These are phyloP conservation scores for Pyrenochaeta sp. DNA, from an alignment of 2,329 filamentous ascomycete genomes.

Conservation along the genomic window DNA sequence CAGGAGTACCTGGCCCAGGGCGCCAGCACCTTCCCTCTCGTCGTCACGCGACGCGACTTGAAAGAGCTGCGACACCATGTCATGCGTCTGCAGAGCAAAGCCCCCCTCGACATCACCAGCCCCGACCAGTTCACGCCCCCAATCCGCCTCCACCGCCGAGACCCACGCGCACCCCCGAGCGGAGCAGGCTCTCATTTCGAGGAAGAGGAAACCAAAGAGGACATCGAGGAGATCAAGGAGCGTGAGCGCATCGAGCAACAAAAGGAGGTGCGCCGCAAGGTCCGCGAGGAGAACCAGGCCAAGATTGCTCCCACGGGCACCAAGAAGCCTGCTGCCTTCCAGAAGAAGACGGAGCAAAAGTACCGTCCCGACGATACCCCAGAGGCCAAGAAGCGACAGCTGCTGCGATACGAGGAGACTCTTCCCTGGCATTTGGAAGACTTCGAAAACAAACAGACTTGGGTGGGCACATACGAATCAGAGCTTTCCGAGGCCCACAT, in stretches of 20 bases:
- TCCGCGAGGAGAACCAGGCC: constrained; percentile 85
- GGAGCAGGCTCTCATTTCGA: constrained; percentile 44
- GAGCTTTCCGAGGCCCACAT: constrained; percentile 83
- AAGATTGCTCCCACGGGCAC: constrained; percentile 86
- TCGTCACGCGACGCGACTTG: constrained; percentile 82
- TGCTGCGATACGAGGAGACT: constrained; percentile 87
- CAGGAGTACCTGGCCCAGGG: constrained; percentile 35
- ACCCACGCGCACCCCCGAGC: constrained; percentile 72
- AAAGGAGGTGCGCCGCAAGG: constrained; percentile 81
- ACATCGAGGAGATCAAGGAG: constrained; percentile 70
- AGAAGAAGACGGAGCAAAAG: constrained; percentile 86
- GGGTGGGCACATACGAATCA: constrained; percentile 90
- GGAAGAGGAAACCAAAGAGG: constrained; percentile 68
- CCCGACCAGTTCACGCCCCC: constrained; percentile 86
- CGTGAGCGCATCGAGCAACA: constrained; percentile 64
- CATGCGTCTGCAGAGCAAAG: constrained; percentile 75
- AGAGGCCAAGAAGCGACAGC: constrained; percentile 72
- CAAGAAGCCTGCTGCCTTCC: constrained; percentile 69
- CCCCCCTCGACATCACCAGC: constrained; percentile 72
- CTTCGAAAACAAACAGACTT: constrained; percentile 92
- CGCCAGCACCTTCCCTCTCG: constrained; percentile 63
- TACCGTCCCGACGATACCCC: constrained; percentile 79
- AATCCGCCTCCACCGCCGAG: constrained; percentile 86
- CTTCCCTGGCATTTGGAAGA: constrained; percentile 97
- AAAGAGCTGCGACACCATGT: constrained; percentile 85